A percentile compares a stretch with the other conserved stretches of the same genome.
phyloP scores from a whole-genome alignment of 2,329 filamentous ascomycete genomes.

The Arthrinium puccinioides region DNA sequence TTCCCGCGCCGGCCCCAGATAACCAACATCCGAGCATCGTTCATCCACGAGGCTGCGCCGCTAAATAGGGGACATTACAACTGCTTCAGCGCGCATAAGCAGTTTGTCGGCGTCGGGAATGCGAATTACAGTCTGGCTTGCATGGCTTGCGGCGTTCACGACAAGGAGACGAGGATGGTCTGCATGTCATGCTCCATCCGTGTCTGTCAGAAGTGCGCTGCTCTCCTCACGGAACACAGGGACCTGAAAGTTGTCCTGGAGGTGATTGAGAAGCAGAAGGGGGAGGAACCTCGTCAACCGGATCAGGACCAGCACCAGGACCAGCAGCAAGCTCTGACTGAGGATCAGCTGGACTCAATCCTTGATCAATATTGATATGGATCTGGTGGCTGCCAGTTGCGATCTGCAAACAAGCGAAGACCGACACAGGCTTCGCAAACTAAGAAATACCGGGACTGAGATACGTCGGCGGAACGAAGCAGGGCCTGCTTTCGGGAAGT shows the following conservation, averaged over 20 bases:
- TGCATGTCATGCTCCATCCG: slow-evolving; percentile 45
- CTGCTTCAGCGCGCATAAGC: slow-evolving; percentile 41
- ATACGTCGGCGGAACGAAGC: no score
- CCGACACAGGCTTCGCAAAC: no score
- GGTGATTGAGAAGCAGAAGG: slow-evolving; percentile 15
- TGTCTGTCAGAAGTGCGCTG: slow-evolving; percentile 42
- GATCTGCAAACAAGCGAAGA: no score
- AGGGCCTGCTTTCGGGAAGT: no score
- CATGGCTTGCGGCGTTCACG: slow-evolving; percentile 41
- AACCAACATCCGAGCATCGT: slow-evolving; percentile 7
- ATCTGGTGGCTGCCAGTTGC: no score
- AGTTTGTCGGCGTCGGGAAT: slow-evolving; percentile 42
- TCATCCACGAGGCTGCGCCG: no score
- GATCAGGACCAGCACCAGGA: no score
- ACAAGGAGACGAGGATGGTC: slow-evolving; percentile 35
- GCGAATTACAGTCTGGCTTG: slow-evolving; percentile 43
- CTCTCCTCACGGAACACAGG: slow-evolving; percentile 30
- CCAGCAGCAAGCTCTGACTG: no score
- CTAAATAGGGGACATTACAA: slow-evolving; percentile 31
- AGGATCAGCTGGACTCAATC: no score
- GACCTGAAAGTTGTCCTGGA: slow-evolving; percentile 36
- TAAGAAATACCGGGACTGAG: no score
- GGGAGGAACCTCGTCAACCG: background rate
- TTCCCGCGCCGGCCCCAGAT: slow-evolving; percentile 13
- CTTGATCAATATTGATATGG: no score